Evolutionary conservation across 148 eudicot genomes (phyloP).

Genomic region (Cornus florida): DNA sequence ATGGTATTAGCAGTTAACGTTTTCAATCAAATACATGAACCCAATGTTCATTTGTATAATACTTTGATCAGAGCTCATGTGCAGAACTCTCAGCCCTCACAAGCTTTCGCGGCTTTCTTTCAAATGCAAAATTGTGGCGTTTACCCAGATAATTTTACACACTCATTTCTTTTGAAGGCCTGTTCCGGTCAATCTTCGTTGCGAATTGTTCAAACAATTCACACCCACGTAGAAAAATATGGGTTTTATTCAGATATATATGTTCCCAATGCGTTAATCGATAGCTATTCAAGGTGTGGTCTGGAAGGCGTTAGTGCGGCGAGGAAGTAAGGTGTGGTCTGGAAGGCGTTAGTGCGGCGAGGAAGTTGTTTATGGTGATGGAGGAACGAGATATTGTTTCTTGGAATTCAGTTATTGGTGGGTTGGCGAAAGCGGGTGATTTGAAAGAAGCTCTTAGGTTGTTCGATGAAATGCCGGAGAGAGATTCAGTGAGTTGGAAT

Average conservation of each 20-base stretch:
- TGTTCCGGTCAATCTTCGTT: slow-evolving; percentile 40
- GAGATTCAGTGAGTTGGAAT: slow-evolving; percentile 85
- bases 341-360: slow-evolving; percentile 33
- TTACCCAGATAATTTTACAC: slow-evolving; percentile 68
- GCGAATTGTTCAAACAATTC: slow-evolving; percentile 55
- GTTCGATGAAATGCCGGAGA: slow-evolving; percentile 90
- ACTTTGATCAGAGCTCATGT: slow-evolving; percentile 57
- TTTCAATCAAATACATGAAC: slow-evolving; percentile 52
- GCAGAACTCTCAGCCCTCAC: slow-evolving; percentile 34
- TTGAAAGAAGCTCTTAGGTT: slow-evolving; percentile 51
- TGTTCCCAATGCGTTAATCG: slow-evolving; percentile 82
- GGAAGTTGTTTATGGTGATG: slow-evolving; percentile 62
- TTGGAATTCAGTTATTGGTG: slow-evolving; percentile 78
- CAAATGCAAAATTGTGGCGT: slow-evolving; percentile 49
- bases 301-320: slow-evolving; percentile 46
- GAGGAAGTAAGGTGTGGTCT: slow-evolving; percentile 69
- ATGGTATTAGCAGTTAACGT: slow-evolving; percentile 44
- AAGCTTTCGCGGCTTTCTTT: slow-evolving; percentile 49
- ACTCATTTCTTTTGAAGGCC: slow-evolving; percentile 58
- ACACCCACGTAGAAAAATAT: slow-evolving; percentile 59
- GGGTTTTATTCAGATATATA: slow-evolving; percentile 61
- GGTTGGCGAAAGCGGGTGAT: slow-evolving; percentile 55
- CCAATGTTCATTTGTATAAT: slow-evolving; percentile 71
- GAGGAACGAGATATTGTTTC: slow-evolving; percentile 62
- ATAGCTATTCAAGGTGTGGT: slow-evolving; percentile 75